phyloP scores from a whole-genome alignment of 139 green algal genomes.

The Closterium sp. region DNA sequence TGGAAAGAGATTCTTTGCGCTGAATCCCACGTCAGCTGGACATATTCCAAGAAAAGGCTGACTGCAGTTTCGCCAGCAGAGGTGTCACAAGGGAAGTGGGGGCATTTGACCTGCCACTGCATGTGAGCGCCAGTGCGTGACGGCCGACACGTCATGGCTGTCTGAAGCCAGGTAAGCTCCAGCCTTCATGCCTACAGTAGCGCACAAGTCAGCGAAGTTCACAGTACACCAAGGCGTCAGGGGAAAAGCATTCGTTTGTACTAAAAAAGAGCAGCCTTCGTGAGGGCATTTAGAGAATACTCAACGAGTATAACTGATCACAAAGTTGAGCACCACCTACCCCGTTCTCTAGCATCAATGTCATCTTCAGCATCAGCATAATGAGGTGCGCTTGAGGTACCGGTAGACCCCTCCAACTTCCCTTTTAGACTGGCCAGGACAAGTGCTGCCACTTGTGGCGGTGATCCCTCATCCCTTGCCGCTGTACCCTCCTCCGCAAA shows the following conservation, averaged over 20 bases:
- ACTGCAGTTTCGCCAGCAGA: too few relatives aligned
- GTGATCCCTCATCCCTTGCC: background rate
- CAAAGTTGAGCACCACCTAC: background rate
- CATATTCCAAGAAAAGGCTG: too few relatives aligned
- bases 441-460: background rate
- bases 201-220: background rate
- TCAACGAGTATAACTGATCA: background rate
- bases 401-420: background rate
- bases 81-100: too few relatives aligned
- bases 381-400: background rate
- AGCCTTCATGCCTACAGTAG: background rate
- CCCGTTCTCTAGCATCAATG: background rate
- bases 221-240: too few relatives aligned
- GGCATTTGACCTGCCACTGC: too few relatives aligned
- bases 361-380: background rate
- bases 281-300: too few relatives aligned
- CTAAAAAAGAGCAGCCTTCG: too few relatives aligned
- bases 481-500: background rate
- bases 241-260: too few relatives aligned
- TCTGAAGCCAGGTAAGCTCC: background rate
- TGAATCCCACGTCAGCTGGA: too few relatives aligned
- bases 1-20: too few relatives aligned
- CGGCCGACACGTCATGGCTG: background rate
- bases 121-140: background rate
- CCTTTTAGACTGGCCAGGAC: background rate